phyloP scores from a whole-genome alignment of 192 early-diverging fungal species.

The Dispira parvispora region DNA sequence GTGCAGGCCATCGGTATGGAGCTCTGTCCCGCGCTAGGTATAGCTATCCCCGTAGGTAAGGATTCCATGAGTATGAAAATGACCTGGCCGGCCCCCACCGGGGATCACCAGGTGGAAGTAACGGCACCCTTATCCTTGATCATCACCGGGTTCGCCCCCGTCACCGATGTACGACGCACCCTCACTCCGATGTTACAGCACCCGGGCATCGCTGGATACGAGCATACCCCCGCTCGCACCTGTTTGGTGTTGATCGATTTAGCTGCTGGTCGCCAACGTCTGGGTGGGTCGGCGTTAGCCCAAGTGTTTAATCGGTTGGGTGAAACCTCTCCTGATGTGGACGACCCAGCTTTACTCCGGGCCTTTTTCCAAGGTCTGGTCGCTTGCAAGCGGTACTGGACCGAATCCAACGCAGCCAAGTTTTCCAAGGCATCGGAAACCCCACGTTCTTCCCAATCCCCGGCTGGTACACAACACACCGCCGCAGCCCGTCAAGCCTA shows the following conservation, averaged over 20 bases:
- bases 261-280: conserved; percentile 58
- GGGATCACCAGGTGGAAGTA: conserved; percentile 31
- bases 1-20: conserved; percentile 87
- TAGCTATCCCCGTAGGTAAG: conserved; percentile 97
- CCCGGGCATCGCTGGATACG: conserved; percentile 18
- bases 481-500: neutral
- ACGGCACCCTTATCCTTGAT: conserved; percentile 84
- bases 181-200: conserved; percentile 72
- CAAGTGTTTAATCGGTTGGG: conserved; percentile 87
- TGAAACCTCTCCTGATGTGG: conserved; percentile 71
- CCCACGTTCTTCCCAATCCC: neutral
- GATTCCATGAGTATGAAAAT: conserved; percentile 99
- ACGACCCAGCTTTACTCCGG: conserved; percentile 44
- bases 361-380: conserved; percentile 70
- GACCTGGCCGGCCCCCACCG: conserved; percentile 42
- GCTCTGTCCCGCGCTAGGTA: conserved; percentile 78
- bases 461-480: neutral
- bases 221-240: conserved; percentile 22
- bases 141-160: conserved; percentile 85
- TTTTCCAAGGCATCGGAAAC: neutral
- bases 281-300: conserved; percentile 88
- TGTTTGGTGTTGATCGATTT: conserved; percentile 77
- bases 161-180: conserved; percentile 68
- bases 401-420: conserved; percentile 17
- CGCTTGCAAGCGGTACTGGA: conserved; percentile 15